Evolutionary conservation across 1,284 basidiomycete genomes (phyloP), one percentile per base, ranked within the genome.

Genomic region (Ceratobasidium sp.): DNA sequence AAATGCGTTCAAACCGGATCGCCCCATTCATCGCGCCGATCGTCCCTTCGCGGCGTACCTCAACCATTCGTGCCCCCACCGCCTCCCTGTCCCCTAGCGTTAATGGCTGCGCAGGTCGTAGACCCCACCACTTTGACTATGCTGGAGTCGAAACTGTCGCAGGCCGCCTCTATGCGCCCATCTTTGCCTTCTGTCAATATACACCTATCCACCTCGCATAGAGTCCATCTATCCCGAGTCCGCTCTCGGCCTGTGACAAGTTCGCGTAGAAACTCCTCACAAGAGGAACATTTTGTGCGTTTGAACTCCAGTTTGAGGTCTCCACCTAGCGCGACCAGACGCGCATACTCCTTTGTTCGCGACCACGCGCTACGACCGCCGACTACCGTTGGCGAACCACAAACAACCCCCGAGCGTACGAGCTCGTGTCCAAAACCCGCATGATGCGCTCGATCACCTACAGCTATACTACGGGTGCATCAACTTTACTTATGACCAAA

Each of bases 371-470:
- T 56, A 13, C 60, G 61, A 18, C 72, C 72, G 15, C 44, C 60
- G n/a, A 26, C 63, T 28, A 33, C 33, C 33, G 26, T 23, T 64
- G 72, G 72, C 12, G n/a, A 42, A 26, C 61, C 23, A 15, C 46
- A 40, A 18, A 13, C 6, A n/a, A 20, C 72, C 10, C 72, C 72
- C 44, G 56, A 40, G 28, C 60, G 72, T 44, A 49, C 72, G 49
- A 49, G 60, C 56, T 76, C 72, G 39, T 76, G 72, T 55, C 72
- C 40, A 64, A 56, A 56, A 76, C 73, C 39, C 73, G 73, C 46
- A 42, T n/a, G 42, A 67, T 76, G 63, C 73, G 73, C 63, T 76
- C 73, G n/a, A 76, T 67, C 63, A 67, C 73, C 26, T 63, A 76
- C 28, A 63, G 73, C 28, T 76, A 76, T 33, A 76, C 73, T 7